phyloP scores from a whole-genome alignment of 2,329 filamentous ascomycete species.

The Exserohilum rostratum region DNA sequence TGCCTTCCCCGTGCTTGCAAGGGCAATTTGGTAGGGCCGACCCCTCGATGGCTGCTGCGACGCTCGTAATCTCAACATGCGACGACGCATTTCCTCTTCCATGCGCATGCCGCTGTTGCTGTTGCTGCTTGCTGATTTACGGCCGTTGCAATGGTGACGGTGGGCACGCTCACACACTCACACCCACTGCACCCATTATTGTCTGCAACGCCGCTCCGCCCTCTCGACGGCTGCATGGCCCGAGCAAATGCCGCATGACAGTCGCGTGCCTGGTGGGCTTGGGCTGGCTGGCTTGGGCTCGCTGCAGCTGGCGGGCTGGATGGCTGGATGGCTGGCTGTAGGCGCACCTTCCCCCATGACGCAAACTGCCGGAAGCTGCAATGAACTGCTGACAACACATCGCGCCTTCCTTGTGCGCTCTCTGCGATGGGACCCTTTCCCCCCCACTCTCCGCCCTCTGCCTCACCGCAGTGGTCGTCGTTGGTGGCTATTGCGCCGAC shows the following conservation, averaged over 20 bases:
- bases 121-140: too few species aligned
- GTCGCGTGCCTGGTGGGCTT: not conserved
- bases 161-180: too few species aligned
- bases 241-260: conserved; percentile 23
- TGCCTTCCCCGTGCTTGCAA: conserved; percentile 17
- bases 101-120: conserved; percentile 15
- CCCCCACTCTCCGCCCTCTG: conserved; percentile 4
- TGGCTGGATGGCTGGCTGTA: too few species aligned
- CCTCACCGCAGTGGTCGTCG: conserved; percentile 9
- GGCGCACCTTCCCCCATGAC: conserved; percentile 18
- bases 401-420: not conserved
- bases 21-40: conserved; percentile 27
- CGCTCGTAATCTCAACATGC: conserved; percentile 27
- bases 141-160: too few species aligned
- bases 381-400: conserved; percentile 25
- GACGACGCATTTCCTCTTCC: conserved; percentile 26
- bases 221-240: too few species aligned
- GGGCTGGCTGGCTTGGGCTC: not conserved
- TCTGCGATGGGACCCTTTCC: not conserved
- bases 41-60: conserved; percentile 28
- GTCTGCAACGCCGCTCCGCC: too few species aligned
- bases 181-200: too few species aligned
- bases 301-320: too few species aligned
- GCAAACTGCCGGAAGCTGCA: conserved; percentile 23
- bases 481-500: conserved; percentile 9